These are phyloP conservation scores for Phytopythium montanum DNA, from an alignment of 352 stramenopile species.

Conservation along the genomic window DNA sequence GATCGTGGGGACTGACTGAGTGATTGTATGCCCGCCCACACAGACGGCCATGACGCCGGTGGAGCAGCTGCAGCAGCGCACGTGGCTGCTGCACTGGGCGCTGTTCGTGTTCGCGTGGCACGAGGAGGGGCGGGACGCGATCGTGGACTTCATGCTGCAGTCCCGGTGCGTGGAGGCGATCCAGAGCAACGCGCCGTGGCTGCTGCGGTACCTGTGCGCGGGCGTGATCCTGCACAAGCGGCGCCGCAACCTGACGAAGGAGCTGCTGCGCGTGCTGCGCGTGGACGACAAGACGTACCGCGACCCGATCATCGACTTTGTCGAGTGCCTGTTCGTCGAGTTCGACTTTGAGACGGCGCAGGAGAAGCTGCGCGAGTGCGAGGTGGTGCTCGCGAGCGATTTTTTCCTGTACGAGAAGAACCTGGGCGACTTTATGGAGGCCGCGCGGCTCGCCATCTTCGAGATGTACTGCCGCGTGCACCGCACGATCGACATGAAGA, in stretches of 20 bases:
- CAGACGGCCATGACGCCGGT: slow-evolving; percentile 78
- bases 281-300: slow-evolving; percentile 82
- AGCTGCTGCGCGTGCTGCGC: slow-evolving; percentile 95
- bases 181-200: slow-evolving; percentile 97
- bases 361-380: slow-evolving; percentile 91
- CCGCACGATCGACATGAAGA: slow-evolving; percentile 98
- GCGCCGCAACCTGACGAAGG: slow-evolving; percentile 90
- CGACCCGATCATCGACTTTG: slow-evolving; percentile 92
- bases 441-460: slow-evolving; percentile 97
- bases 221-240: slow-evolving; percentile 98
- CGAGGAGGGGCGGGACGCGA: slow-evolving; percentile 93
- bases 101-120: slow-evolving; percentile 95
- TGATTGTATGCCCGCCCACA: neutral
- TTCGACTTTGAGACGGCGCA: slow-evolving; percentile 99
- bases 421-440: slow-evolving; percentile 98
- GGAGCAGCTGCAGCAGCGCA: slow-evolving; percentile 95
- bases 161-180: slow-evolving; percentile 94
- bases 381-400: slow-evolving; percentile 94
- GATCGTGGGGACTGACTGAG: neutral
- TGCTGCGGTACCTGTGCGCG: slow-evolving; percentile 96
- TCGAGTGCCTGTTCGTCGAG: slow-evolving; percentile 97
- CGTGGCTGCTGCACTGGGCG: slow-evolving; percentile 98
- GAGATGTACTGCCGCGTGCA: slow-evolving; percentile 99
- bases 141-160: slow-evolving; percentile 97
- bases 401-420: slow-evolving; percentile 97